Evolutionary conservation across 2,329 filamentous ascomycete genomes (phyloP).

Genomic region (Pezicula radicicola): DNA sequence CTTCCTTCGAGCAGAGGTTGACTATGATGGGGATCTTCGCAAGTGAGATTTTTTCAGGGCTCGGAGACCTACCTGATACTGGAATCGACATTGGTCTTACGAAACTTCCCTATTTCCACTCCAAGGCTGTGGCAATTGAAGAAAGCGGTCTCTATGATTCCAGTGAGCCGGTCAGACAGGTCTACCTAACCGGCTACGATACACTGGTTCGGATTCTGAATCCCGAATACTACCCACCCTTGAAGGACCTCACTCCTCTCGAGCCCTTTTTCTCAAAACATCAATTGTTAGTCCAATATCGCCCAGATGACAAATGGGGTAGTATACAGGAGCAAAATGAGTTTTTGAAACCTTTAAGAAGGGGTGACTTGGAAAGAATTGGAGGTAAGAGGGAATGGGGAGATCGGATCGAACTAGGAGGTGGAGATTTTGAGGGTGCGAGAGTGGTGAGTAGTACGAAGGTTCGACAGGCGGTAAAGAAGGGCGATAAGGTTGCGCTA

Average conservation of each 20-base stretch:
- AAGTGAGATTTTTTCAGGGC: slow-evolving; percentile 42
- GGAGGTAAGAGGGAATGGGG: slow-evolving; percentile 59
- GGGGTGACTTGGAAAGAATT: slow-evolving; percentile 43
- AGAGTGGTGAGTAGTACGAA: slow-evolving; percentile 54
- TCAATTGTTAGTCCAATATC: slow-evolving; percentile 59
- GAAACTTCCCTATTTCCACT: slow-evolving; percentile 69
- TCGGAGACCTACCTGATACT: slow-evolving; percentile 1
- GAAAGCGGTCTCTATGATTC: slow-evolving; percentile 38
- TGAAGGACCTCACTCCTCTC: slow-evolving; percentile 51
- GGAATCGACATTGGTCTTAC: slow-evolving; percentile 65
- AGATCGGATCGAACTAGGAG: slow-evolving; percentile 39
- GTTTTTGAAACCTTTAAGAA: slow-evolving; percentile 50
- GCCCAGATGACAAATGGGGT: slow-evolving; percentile 61
- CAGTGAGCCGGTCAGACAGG: slow-evolving; percentile 41
- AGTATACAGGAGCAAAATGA: slow-evolving; percentile 47
- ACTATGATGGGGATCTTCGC: slow-evolving; percentile 71
- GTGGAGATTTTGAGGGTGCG: background rate
- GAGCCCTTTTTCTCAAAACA: slow-evolving; percentile 62
- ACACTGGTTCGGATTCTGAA: slow-evolving; percentile 71
- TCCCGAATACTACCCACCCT: slow-evolving; percentile 64
- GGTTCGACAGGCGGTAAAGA: slow-evolving; percentile 55
- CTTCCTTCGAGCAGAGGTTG: slow-evolving; percentile 63
- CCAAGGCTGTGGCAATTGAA: slow-evolving; percentile 62
- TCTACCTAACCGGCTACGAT: slow-evolving; percentile 74
- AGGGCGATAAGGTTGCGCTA: slow-evolving; percentile 44